Conservation (phyloP, 768 basidiomycete genomes). For the Atractiella rhizophila region DNA sequence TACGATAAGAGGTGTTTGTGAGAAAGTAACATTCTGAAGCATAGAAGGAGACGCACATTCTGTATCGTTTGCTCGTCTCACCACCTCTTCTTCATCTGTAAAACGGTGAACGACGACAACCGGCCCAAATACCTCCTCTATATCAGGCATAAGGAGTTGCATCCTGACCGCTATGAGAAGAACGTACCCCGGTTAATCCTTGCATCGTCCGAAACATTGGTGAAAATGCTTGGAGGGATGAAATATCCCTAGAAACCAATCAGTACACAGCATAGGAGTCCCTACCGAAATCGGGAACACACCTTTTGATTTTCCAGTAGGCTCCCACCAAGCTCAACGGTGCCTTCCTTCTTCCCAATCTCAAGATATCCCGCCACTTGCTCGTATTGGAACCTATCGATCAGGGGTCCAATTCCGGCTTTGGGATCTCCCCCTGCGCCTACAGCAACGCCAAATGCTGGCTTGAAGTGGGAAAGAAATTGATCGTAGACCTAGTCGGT, state of each 20-base stretch:
- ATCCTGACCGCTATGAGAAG: too few species aligned
- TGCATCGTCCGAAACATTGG: constrained; percentile 38
- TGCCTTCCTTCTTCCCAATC: constrained; percentile 4
- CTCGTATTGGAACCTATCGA: constrained; percentile 3
- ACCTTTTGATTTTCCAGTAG: too few species aligned
- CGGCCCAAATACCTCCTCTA: constrained; percentile 9
- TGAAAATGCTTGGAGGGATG: constrained; percentile 50
- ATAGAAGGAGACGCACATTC: constrained; percentile 9
- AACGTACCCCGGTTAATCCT: constrained; percentile 38
- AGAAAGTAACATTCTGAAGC: not conserved
- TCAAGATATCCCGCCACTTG: constrained; percentile 1
- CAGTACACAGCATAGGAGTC: too few species aligned
- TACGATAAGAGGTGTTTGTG: not conserved
- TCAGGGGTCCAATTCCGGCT: constrained; percentile 4
- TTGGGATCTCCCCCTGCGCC: constrained; percentile 4
- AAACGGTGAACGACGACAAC: constrained; percentile 52
- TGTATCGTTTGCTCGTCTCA: constrained; percentile 47
- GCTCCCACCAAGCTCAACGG: not conserved
- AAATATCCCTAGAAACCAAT: constrained; percentile 31
- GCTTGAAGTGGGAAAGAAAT: constrained; percentile 31
- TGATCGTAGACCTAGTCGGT: constrained; percentile 43
- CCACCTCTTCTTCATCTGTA: constrained; percentile 25
- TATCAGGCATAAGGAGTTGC: too few species aligned
- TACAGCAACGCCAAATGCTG: too few species aligned
- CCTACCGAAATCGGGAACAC: too few species aligned